phyloP scores from a whole-genome alignment of 2,329 filamentous ascomycete genomes.

The Diaporthe sp. region DNA sequence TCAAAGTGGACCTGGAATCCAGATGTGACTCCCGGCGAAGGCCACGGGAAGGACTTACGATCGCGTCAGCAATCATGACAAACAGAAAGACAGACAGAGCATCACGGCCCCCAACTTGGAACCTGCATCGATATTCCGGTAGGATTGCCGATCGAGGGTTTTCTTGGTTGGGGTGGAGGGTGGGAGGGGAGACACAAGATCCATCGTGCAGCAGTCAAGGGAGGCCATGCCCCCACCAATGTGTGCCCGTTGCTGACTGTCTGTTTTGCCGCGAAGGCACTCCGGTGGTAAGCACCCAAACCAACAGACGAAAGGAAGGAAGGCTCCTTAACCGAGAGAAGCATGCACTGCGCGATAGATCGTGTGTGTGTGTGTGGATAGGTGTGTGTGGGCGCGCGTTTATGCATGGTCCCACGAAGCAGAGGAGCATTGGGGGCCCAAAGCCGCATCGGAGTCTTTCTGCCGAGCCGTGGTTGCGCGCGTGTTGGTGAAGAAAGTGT shows the following conservation, averaged over 20 bases:
- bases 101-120: constrained; percentile 14
- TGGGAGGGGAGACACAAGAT: background rate
- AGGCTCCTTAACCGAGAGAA: background rate
- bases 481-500: background rate
- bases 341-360: constrained; percentile 24
- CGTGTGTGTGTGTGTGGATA: background rate
- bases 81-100: background rate
- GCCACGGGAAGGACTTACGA: background rate
- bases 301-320: background rate
- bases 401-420: background rate
- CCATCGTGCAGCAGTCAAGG: constrained; percentile 15
- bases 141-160: constrained; percentile 14
- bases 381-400: background rate
- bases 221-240: background rate
- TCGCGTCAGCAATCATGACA: background rate
- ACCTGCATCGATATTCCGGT: constrained; percentile 8
- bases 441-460: constrained; percentile 28
- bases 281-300: constrained; percentile 12
- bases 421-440: constrained; percentile 27
- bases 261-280: background rate
- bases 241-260: background rate
- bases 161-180: background rate
- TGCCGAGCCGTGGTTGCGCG: constrained; percentile 18
- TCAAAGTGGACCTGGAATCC: constrained; percentile 24
- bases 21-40: constrained; percentile 24